Base-by-base conservation (phyloP, 2,329 filamentous ascomycete species). In the Chaetomiaceae sp. region DNA sequence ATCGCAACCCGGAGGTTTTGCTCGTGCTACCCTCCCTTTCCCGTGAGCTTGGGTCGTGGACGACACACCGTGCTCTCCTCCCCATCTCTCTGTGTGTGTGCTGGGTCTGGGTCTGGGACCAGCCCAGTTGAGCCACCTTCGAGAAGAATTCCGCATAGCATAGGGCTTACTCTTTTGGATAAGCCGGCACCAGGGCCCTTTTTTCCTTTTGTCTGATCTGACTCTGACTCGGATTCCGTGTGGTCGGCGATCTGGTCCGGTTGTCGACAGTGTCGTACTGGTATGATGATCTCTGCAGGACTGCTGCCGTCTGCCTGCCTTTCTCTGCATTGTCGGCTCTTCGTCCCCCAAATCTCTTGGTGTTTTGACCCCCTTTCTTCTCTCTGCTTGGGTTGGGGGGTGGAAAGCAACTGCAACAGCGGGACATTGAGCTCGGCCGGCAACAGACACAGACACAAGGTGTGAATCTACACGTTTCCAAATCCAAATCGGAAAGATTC, bases 241-340 rank as follows among this genome's bases (percentile, higher is more conserved):
- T n/a, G n/a, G n/a, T n/a, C n/a, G 48, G 20, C 35, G 48, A 50
- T 50, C 48, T 25, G 25, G 42, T 16, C 44, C 37, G 21, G 34
- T 4, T 20, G 9, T 23, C 9, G 25, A 37, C 41, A 46, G 23
- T 30, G 43, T 51, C 35, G 37, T 31, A 48, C 42, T 23, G 44
- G 51, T 55, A 42, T 54, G 57, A 48, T 50, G 54, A 54, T 58
- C 55, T 53, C 42, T 51, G 51, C 54, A 50, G 13, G n/a, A n/a
- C n/a, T n/a, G n/a, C n/a, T n/a, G n/a, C n/a, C n/a, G n/a, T n/a
- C 34, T 20, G 34, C 50, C 31, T 46, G 37, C 35, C 39, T 30
- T 33, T 30, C 16, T 30, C 34, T 16, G 9, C 23, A 3, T 38
- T 10, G 4, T 13, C 17, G 31, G 19, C 48, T 9, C 27, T 35